phyloP scores from a whole-genome alignment of 139 green algal species.

The Marvania coccoides region DNA sequence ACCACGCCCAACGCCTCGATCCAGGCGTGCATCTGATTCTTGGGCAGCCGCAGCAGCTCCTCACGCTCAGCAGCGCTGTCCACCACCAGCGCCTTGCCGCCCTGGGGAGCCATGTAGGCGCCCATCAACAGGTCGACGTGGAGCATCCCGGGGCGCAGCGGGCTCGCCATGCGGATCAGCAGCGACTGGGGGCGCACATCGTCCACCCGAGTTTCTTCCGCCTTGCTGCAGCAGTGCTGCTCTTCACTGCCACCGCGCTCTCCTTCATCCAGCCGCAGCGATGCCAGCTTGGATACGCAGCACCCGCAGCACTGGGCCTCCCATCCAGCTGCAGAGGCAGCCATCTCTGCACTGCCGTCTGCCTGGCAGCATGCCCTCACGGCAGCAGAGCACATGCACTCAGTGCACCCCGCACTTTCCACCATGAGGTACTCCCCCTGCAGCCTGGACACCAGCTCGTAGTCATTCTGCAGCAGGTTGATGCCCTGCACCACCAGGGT shows the following conservation, averaged over 20 bases:
- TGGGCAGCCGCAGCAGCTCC: slow-evolving; percentile 9
- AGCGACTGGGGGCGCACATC: background rate
- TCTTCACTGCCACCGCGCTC: too few species aligned
- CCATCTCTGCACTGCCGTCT: background rate
- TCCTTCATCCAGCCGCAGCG: background rate
- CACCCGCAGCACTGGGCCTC: slow-evolving; percentile 23
- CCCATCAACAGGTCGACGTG: slow-evolving; percentile 22
- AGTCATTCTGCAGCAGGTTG: slow-evolving; percentile 24
- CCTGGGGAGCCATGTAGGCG: slow-evolving; percentile 13
- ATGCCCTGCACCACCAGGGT: slow-evolving; percentile 5
- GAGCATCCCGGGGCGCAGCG: slow-evolving; percentile 19
- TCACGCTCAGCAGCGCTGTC: background rate
- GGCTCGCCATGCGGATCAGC: background rate
- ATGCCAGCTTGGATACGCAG: slow-evolving; percentile 15
- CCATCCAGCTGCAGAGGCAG: background rate
- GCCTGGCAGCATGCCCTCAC: background rate
- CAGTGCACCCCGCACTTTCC: background rate
- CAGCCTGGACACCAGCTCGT: slow-evolving; percentile 23
- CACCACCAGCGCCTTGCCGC: slow-evolving; percentile 13
- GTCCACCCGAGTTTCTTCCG: background rate
- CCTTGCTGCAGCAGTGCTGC: background rate
- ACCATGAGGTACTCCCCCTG: slow-evolving; percentile 29
- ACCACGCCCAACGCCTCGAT: slow-evolving; percentile 16
- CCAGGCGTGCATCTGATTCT: background rate
- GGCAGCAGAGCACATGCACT: slow-evolving; percentile 7